Base-by-base conservation (phyloP, 192 early-diverging fungal genomes). In the Phycomyces nitens region DNA sequence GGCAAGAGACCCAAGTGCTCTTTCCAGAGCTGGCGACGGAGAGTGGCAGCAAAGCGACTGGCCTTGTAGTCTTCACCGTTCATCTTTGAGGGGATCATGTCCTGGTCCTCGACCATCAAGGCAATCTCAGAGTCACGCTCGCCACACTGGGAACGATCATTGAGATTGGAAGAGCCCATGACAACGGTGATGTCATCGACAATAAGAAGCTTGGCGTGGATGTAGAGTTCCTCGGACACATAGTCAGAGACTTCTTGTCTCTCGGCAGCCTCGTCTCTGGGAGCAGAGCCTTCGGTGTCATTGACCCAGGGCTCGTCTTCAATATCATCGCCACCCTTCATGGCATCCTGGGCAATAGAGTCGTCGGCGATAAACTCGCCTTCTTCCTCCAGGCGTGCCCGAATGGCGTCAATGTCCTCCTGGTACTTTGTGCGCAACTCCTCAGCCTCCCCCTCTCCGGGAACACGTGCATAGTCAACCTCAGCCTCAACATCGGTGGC, bases 111-210 rank as follows among this genome's bases (percentile, higher is more conserved):
- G 12, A 95, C 78, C 16, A 93, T 61, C 58, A 92, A 87, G 43
- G 92, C 94, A 51, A 96, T 86, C 74, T 96, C 94, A 11, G 90
- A 92, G 68, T 96, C 92, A 58, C 88, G 88, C 62, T 86, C 85
- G 39, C 94, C 94, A 47, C 85, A 73, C 76, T 92, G 92, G 0
- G 94, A 96, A 5, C 94, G 88, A 76, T 96, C 94, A 69, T 96
- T 96, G 69, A 96, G 82, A 69, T 96, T 96, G 42, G 92, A 91
- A 24, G 89, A 92, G 10, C 94, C 94, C 70, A 89, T 87, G 34
- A 96, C 84, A 34, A 89, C 92, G 29, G 83, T 77, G 9, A 85
- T 83, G 72, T 96, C 93, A 62, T 95, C 94, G 24, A 91, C 85
- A 66, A 95, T 92, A 85, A 95, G 84, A 27, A 91, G 70, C 66